Evolutionary conservation across 2,329 filamentous ascomycete species (phyloP), one percentile per base, ranked within the genome.

Genomic region (Graphilbum fragrans): DNA sequence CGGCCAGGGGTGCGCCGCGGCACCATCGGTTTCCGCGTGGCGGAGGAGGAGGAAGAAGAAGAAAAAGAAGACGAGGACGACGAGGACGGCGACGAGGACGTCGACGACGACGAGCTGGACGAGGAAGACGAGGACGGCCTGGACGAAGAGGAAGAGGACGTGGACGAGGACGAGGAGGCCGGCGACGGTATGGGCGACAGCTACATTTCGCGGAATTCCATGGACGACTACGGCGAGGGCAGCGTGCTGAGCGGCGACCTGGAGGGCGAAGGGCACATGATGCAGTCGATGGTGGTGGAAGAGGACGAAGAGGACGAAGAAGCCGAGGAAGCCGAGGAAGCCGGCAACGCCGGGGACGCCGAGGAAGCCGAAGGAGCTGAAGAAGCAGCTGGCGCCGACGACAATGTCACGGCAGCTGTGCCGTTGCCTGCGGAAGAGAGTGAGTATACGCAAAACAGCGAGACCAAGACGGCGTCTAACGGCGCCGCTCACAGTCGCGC

Each of bases 1-100:
- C 20, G 10, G 20, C 27, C 18, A 18, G 17, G 18, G 10, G 8
- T 14, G 14, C 6, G 20, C 34, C 14, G 14, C 11, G 20, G 10
- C 34, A 10, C 14, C 6, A 8, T 11, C n/a, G n/a, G 19, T 12
- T 14, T 23, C 4, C 35, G 14, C 19, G 35, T 16, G 20, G 35
- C 9, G 20, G 19, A 21, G 35, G 35, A 23, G 32, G 35, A 36
- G 7, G 35, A 22, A 4, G 34, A 21, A 5, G 34, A 35, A 5
- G 34, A 35, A 5, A 18, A 20, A 7, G 34, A 21, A 27, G 69
- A 71, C 40, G 64, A 62, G 16, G 69, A 68, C 25, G 63, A 60
- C 9, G 58, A 61, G 7, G 64, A 66, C 19, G 67, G 69, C 9
- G 66, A 69, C 9, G 64, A 70, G 22, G 67, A 64, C 3, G 70